Conservation (phyloP, 2,329 filamentous ascomycete genomes). For the Chaetomium sp. region DNA sequence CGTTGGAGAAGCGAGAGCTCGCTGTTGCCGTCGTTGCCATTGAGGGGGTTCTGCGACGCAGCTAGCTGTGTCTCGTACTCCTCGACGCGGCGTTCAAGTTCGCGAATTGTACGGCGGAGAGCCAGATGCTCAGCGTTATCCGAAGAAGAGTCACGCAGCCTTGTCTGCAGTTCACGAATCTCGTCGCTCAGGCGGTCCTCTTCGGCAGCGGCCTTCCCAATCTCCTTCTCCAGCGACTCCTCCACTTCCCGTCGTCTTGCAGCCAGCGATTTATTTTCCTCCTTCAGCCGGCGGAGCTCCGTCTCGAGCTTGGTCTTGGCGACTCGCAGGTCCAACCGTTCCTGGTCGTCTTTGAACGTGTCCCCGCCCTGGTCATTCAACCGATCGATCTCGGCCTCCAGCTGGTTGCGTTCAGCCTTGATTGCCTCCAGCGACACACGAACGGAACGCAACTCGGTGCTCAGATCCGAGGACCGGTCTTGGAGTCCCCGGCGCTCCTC, state of each 20-base stretch:
- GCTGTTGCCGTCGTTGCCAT: conserved; percentile 38
- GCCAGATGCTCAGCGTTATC: conserved; percentile 50
- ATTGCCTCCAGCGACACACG: conserved; percentile 50
- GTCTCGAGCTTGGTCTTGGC: conserved; percentile 61
- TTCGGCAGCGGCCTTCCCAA: conserved; percentile 59
- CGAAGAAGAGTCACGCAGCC: conserved; percentile 37
- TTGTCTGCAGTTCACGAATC: conserved; percentile 45
- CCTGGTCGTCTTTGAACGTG: conserved; percentile 57
- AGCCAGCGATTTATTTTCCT: conserved; percentile 53
- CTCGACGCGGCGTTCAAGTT: conserved; percentile 56
- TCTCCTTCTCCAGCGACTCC: conserved; percentile 57
- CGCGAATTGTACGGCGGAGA: conserved; percentile 56
- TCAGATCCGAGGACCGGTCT: conserved; percentile 53
- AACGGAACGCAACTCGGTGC: conserved; percentile 54
- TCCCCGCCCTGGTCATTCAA: conserved; percentile 51
- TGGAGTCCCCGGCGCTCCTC: conserved; percentile 59
- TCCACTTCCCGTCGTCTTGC: conserved; percentile 56
- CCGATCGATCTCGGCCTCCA: conserved; percentile 54
- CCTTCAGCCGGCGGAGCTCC: conserved; percentile 57
- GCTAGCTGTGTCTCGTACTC: conserved; percentile 44
- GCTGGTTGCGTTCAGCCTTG: conserved; percentile 60
- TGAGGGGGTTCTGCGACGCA: conserved; percentile 29
- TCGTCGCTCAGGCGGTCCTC: conserved; percentile 56
- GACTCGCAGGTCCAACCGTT: conserved; percentile 61
- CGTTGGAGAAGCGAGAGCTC: conserved; percentile 57